These are phyloP conservation scores for Ganoderma resinaceum DNA, from an alignment of 1,284 basidiomycete species.

Conservation along the genomic window DNA sequence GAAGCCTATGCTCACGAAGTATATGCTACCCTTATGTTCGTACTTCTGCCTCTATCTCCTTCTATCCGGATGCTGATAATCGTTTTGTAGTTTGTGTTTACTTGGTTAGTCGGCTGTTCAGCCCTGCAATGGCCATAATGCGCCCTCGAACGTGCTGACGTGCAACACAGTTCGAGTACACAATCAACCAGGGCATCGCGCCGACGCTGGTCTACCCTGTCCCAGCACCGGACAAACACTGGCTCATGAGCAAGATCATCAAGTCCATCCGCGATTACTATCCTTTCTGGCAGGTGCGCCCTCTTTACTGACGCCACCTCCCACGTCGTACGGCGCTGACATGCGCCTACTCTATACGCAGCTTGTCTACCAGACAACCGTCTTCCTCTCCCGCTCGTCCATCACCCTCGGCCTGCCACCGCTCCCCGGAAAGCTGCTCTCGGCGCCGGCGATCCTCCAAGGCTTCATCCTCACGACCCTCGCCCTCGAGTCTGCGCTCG, in stretches of 20 bases:
- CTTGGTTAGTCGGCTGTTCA: slow-evolving; percentile 53
- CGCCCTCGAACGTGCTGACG: background rate
- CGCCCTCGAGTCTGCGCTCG: slow-evolving; percentile 70
- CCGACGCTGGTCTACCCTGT: slow-evolving; percentile 93
- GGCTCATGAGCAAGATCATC: slow-evolving; percentile 80
- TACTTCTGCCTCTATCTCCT: slow-evolving; percentile 18
- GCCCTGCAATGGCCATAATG: background rate
- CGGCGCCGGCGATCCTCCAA: slow-evolving; percentile 79
- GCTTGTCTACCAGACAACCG: slow-evolving; percentile 90
- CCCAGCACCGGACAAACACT: slow-evolving; percentile 64
- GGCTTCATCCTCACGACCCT: slow-evolving; percentile 66
- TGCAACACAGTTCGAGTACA: slow-evolving; percentile 81
- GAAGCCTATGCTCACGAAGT: slow-evolving; percentile 75
- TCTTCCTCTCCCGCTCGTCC: slow-evolving; percentile 94
- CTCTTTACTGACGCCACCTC: background rate
- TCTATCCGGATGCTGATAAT: background rate
- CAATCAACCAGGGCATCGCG: slow-evolving; percentile 92
- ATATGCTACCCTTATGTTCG: slow-evolving; percentile 86
- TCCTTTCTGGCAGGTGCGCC: slow-evolving; percentile 86
- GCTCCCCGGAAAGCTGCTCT: slow-evolving; percentile 74
- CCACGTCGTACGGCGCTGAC: background rate
- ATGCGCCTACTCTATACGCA: slow-evolving; percentile 35
- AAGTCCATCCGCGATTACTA: slow-evolving; percentile 93
- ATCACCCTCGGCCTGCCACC: slow-evolving; percentile 89
- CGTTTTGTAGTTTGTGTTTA: slow-evolving; percentile 74